A percentile compares a stretch with the other conserved stretches of the same genome.
Conservation (phyloP, 202 grass and related monocot species). For the Setaria viridis region DNA sequence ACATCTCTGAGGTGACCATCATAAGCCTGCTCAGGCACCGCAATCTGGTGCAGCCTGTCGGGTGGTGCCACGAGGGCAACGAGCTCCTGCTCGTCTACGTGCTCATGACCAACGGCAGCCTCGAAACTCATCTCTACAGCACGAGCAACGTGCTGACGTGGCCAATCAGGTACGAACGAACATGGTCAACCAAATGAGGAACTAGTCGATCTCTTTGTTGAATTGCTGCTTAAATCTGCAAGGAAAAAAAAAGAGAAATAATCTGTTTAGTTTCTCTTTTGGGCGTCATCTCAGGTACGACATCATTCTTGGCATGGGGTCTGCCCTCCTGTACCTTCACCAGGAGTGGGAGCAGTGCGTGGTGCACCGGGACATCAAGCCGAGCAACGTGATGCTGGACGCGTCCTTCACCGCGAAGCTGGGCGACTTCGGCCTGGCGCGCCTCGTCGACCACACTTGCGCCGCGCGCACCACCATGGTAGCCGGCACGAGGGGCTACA, state of each 20-base stretch:
- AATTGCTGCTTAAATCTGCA: neutral
- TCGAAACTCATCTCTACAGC: slow-evolving; percentile 34
- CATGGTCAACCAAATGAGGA: neutral
- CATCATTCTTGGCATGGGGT: slow-evolving; percentile 40
- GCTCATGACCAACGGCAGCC: slow-evolving; percentile 36
- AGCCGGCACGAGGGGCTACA: slow-evolving; percentile 50
- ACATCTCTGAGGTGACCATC: slow-evolving; percentile 33
- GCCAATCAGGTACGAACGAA: neutral
- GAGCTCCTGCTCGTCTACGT: slow-evolving; percentile 36
- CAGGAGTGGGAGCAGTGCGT: neutral
- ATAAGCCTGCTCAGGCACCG: slow-evolving; percentile 27
- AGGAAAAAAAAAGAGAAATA: too few species aligned
- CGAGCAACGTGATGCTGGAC: slow-evolving; percentile 45
- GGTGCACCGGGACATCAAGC: neutral
- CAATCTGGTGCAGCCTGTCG: slow-evolving; percentile 36
- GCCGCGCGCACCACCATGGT: slow-evolving; percentile 28
- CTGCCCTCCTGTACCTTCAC: slow-evolving; percentile 53
- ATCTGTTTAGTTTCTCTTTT: neutral
- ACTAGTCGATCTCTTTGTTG: neutral
- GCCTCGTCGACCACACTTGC: slow-evolving; percentile 38
- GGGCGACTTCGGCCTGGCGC: slow-evolving; percentile 55
- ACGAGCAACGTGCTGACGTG: slow-evolving; percentile 5
- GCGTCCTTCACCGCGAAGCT: slow-evolving; percentile 52
- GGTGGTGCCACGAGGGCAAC: slow-evolving; percentile 44
- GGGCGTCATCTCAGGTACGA: slow-evolving; percentile 28